These are phyloP conservation scores for Hygrocybe coccinea DNA, from an alignment of 768 basidiomycete genomes.

Conservation along the genomic window DNA sequence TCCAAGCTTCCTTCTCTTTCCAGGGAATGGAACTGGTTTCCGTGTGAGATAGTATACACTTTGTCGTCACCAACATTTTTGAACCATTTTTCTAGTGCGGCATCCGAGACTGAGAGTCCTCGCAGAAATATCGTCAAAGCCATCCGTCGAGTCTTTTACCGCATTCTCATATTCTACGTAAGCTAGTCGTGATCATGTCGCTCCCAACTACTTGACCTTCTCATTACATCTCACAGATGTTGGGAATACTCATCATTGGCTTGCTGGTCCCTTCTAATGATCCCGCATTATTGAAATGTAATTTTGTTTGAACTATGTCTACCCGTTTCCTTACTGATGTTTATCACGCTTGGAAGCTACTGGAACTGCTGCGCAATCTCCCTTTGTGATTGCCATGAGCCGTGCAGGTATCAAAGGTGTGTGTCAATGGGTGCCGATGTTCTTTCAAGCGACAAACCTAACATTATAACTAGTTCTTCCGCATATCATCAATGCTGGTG, in stretches of 20 bases:
- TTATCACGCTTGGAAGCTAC: slow-evolving; percentile 22
- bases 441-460: background rate
- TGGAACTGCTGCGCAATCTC: slow-evolving; percentile 71
- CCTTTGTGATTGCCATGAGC: slow-evolving; percentile 79
- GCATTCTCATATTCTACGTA: slow-evolving; percentile 75
- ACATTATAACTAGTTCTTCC: slow-evolving; percentile 40
- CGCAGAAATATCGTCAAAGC: slow-evolving; percentile 76
- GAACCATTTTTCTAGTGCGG: slow-evolving; percentile 41
- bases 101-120: slow-evolving; percentile 76
- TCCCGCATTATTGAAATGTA: slow-evolving; percentile 41
- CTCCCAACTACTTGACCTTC: background rate
- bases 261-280: slow-evolving; percentile 76
- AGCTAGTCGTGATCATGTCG: slow-evolving; percentile 14
- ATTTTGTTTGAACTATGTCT: no score
- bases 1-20: slow-evolving; percentile 67
- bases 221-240: slow-evolving; percentile 39
- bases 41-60: slow-evolving; percentile 39
- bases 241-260: slow-evolving; percentile 69
- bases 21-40: slow-evolving; percentile 74
- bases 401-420: slow-evolving; percentile 64
- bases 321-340: background rate
- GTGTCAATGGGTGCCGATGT: slow-evolving; percentile 17
- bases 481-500: slow-evolving; percentile 65
- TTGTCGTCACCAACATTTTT: slow-evolving; percentile 5
- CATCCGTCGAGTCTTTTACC: slow-evolving; percentile 71